Evolutionary conservation across 345 rosid genomes (phyloP), one percentile per base, ranked within the genome.

Genomic region (Pelargonium nanum): DNA sequence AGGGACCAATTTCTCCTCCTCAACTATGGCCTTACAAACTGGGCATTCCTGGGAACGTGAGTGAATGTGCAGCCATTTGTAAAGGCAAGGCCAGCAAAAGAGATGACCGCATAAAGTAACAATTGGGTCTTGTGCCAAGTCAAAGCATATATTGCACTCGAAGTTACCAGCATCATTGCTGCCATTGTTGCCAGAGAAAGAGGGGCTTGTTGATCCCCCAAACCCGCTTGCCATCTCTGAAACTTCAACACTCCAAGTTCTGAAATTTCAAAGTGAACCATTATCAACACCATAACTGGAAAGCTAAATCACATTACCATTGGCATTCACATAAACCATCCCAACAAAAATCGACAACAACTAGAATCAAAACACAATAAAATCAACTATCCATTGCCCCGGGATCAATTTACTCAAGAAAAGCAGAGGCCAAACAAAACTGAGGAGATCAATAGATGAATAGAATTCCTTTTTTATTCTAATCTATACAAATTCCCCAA

Each of bases 81-180:
- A 94, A 48, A 94, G 87, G 68, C 99, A 94, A 54, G 99, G 99
- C 99, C 99, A 94, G 65, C 97, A 94, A 74, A 86, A 94, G 60
- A 94, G 88, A 75, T 94, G 99, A 34, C 99, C 99, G 54, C 99
- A 94, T 59, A 94, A 74, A 56, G 99, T 94, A 16, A 94, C 97
- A 69, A 94, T 90, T 0, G 99, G 99, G 64, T 94, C 96, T 78
- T 94, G 99, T 56, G 99, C 96, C 68, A 90, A 81, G 74, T 94
- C 99, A 19, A 94, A 90, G 81, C 99, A 94, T 57, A 94, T 94
- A 72, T 94, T 94, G 86, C 99, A 94, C 67, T 94, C 99, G 24
- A 94, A 94, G 61, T 80, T 65, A 67, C 97, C 79, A 6, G 87
- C 90, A 59, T 86, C 95, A 21, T 79, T 70, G 70, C 61, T 83